Evolutionary conservation across 1,284 basidiomycete genomes (phyloP), one percentile per base, ranked within the genome.

Genomic region (Trichosporon sp.): DNA sequence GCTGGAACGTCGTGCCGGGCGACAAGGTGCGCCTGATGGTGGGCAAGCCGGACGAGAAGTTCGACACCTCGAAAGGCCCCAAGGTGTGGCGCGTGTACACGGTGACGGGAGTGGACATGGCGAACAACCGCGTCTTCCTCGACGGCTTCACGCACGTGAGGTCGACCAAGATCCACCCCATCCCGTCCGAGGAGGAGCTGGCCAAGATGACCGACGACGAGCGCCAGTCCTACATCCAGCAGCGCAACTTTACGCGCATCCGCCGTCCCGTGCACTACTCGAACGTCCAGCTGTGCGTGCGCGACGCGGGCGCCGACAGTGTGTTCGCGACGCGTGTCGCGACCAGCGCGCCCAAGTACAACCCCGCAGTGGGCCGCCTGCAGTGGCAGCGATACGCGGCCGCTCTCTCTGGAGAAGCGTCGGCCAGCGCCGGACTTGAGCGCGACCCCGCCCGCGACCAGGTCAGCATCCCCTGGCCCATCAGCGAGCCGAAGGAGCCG

Each of bases 1-100:
- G 77, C 70, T 84, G 81, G 81, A 84, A 84, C 72, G 77, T 84
- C 56, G 72, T 77, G 32, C 78, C 78, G 12, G 81, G 81, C 35
- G 83, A 84, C 73, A 76, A 77, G 71, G 83, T 84, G 56, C 76
- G 83, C 26, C 68, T 84, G 43, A 67, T 76, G 31, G 78, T 79
- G 31, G 83, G 83, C 38, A 80, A 78, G 71, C 73, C 78, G 6
- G 51, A 75, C 26, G 79, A 83, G 43, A 81, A 80, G 73, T 84
- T 66, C 68, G 40, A n/a, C n/a, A 31, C 14, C 2, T 16, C 14
- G 10, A 8, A 31, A 26, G 26, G 26, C 26, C 26, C 26, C 59
- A 63, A 26, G 56, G 67, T 68, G 4, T 61, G 64, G 26, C 76
- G 78, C n/a, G 76, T 80, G 35, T 80, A 81, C 70, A 77, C 71